These are phyloP conservation scores for Pecoramyces ruminantium DNA, from an alignment of 192 early-diverging fungal species.

Conservation along the genomic window DNA sequence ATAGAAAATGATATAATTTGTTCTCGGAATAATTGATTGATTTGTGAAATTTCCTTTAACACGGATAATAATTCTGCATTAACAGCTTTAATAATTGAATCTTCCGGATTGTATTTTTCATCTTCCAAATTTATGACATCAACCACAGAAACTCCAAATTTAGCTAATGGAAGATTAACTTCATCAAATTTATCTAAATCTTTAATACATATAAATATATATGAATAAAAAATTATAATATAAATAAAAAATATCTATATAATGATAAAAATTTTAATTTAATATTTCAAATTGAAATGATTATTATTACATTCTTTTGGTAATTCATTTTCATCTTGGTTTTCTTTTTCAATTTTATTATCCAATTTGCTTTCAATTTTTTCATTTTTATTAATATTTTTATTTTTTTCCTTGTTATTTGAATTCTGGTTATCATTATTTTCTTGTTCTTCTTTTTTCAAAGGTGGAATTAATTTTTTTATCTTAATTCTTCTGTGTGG, in stretches of 20 bases:
- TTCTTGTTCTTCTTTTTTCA: not conserved
- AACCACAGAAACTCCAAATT: constrained; percentile 67
- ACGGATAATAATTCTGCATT: constrained; percentile 90
- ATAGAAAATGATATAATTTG: constrained; percentile 96
- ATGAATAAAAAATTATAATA: no score
- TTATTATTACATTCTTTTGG: constrained; percentile 15
- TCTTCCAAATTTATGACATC: constrained; percentile 80
- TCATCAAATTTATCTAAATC: not conserved
- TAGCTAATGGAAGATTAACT: constrained; percentile 2
- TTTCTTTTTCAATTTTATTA: constrained; percentile 3
- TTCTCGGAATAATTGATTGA: constrained; percentile 93
- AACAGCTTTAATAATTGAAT: constrained; percentile 71
- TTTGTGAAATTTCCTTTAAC: constrained; percentile 84
- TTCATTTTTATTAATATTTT: not conserved
- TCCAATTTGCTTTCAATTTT: constrained; percentile 6
- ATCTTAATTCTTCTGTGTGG: constrained; percentile 84
- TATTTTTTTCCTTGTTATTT: not conserved
- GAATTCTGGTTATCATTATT: not conserved
- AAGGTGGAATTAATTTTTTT: constrained; percentile 35
- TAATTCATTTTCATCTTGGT: constrained; percentile 1
- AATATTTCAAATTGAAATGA: no score
- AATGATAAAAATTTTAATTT: not conserved
- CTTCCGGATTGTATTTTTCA: constrained; percentile 68
- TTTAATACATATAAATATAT: not conserved
- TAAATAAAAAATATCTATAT: not conserved